These are phyloP conservation scores for Quercus lobata DNA, from an alignment of 331 rosid species.

Conservation along the genomic window DNA sequence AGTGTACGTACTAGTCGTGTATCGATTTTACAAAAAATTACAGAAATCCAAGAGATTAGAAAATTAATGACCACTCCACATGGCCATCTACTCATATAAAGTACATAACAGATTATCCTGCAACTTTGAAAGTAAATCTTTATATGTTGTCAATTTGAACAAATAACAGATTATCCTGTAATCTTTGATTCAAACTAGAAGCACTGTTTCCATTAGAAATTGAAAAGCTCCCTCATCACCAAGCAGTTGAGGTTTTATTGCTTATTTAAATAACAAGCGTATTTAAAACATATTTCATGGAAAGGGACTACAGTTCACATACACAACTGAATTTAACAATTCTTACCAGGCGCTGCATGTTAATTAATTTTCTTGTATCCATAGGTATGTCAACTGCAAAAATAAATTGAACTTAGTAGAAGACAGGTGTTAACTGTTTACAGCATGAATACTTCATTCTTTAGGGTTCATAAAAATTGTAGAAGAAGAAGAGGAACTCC, in stretches of 20 bases:
- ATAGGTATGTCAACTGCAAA: slow-evolving; percentile 80
- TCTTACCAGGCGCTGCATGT: slow-evolving; percentile 84
- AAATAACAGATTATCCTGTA: too few species aligned
- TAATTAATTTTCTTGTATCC: slow-evolving; percentile 72
- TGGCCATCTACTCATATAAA: too few species aligned
- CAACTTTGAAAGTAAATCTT: not conserved
- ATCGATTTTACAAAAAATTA: too few species aligned
- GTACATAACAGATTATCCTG: too few species aligned
- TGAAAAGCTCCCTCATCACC: not conserved
- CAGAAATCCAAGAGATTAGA: too few species aligned
- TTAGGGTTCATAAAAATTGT: not conserved
- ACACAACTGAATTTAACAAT: slow-evolving; percentile 10
- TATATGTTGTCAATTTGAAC: not conserved
- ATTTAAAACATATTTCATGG: not conserved
- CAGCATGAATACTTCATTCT: not conserved
- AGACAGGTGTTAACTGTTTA: not conserved
- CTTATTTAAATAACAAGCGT: not conserved
- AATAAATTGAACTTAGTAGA: not conserved
- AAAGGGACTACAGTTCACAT: slow-evolving; percentile 6
- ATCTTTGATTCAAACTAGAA: not conserved
- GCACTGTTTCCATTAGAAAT: not conserved
- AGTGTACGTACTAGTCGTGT: not conserved
- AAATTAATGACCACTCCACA: too few species aligned
- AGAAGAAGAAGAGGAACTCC: not conserved
- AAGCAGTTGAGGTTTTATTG: not conserved